Conservation (phyloP, 2,329 filamentous ascomycete genomes). For the Metarhizium rileyi region DNA sequence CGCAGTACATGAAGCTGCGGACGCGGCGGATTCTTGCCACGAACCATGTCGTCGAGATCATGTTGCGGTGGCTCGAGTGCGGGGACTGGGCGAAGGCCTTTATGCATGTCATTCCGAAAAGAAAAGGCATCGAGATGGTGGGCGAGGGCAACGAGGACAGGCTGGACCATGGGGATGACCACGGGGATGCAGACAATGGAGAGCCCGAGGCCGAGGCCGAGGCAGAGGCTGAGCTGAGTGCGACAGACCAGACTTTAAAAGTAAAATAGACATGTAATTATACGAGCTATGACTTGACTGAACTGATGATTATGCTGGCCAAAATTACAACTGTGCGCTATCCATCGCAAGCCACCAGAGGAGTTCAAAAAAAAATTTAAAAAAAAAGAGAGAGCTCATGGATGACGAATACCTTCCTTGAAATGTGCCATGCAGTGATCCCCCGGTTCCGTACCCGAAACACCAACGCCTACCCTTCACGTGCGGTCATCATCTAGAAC, state of each 20-base stretch:
- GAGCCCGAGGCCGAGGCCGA: conserved; percentile 4
- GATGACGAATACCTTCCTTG: background rate
- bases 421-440: background rate
- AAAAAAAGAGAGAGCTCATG: background rate
- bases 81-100: conserved; percentile 92
- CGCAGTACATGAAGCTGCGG: conserved; percentile 88
- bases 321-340: too few relatives aligned
- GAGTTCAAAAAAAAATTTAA: background rate
- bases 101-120: conserved; percentile 74
- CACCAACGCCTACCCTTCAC: background rate
- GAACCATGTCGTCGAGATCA: conserved; percentile 95
- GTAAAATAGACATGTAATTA: too few relatives aligned
- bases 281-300: too few relatives aligned
- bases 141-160: conserved; percentile 15
- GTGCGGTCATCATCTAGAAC: conserved; percentile 26
- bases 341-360: too few relatives aligned
- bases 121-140: conserved; percentile 71
- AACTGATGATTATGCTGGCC: too few relatives aligned
- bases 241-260: too few relatives aligned
- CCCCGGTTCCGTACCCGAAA: background rate
- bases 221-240: conserved; percentile 6
- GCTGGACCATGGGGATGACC: conserved; percentile 15
- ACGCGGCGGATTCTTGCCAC: conserved; percentile 80
- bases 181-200: conserved; percentile 13
- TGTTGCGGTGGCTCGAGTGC: conserved; percentile 83